Evolutionary conservation across 2,329 filamentous ascomycete species (phyloP).

Genomic region (Clathrospora elynae): DNA sequence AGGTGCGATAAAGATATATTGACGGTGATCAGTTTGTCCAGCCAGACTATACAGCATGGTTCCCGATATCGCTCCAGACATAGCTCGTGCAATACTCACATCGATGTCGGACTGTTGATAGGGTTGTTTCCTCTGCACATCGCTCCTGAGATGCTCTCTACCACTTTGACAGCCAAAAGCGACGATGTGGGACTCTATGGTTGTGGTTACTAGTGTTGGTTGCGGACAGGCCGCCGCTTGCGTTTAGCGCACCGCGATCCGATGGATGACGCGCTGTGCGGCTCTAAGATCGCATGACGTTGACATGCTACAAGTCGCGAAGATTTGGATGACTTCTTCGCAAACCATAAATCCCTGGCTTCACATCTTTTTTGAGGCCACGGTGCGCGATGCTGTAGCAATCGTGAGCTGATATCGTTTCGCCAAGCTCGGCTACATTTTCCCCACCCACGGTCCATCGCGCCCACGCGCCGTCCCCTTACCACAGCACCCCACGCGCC

Average conservation of each 20-base stretch:
- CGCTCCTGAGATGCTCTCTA: too few species aligned
- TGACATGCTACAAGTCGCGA: conserved; percentile 5
- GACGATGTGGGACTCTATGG: too few species aligned
- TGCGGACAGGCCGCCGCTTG: conserved; percentile 4
- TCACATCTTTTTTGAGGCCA: background rate
- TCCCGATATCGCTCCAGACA: too few species aligned
- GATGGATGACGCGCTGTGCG: conserved; percentile 19
- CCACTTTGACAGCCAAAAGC: too few species aligned
- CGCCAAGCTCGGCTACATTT: conserved; percentile 20
- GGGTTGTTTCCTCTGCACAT: too few species aligned
- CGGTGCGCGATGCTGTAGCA: conserved; percentile 3
- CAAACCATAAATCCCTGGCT: background rate
- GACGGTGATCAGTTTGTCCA: too few species aligned
- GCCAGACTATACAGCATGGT: too few species aligned
- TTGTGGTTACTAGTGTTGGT: background rate
- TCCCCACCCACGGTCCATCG: conserved; percentile 5
- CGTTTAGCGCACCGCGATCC: conserved; percentile 12
- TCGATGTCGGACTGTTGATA: too few species aligned
- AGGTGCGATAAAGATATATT: too few species aligned
- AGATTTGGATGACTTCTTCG: conserved; percentile 1
- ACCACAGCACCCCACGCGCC: conserved; percentile 7
- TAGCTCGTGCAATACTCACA: too few species aligned
- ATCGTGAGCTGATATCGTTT: background rate
- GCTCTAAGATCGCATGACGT: conserved; percentile 21
- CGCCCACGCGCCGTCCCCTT: conserved; percentile 9